A percentile compares a stretch with the other conserved stretches of the same genome.
Conservation (phyloP, 2,329 filamentous ascomycete genomes). For the Trichoderma atrobrunneum region DNA sequence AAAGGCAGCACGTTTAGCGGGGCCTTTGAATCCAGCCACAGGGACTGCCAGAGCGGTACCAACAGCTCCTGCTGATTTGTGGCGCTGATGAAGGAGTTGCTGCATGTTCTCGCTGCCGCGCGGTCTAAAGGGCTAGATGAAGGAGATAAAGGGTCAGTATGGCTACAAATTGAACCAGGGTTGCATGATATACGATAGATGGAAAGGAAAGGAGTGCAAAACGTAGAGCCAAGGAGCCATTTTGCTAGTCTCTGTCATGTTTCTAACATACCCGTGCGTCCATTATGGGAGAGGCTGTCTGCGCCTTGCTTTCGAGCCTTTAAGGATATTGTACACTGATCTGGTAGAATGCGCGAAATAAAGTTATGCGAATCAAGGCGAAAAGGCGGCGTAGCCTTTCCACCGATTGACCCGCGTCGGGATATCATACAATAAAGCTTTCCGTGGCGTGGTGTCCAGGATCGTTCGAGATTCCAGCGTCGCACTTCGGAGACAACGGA, state of each 20-base stretch:
- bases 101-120: conserved; percentile 55
- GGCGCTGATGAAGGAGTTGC: conserved; percentile 65
- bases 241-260: background rate
- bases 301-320: conserved; percentile 19
- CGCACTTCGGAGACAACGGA: conserved; percentile 10
- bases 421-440: conserved; percentile 21
- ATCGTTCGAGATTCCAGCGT: conserved; percentile 3
- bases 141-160: background rate
- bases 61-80: conserved; percentile 73
- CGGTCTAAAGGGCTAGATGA: conserved; percentile 39
- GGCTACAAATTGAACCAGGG: background rate
- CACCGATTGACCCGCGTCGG: conserved; percentile 14
- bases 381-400: conserved; percentile 15
- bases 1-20: conserved; percentile 74
- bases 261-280: conserved; percentile 35
- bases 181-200: background rate
- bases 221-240: background rate
- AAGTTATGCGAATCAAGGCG: conserved; percentile 15
- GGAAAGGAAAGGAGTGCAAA: background rate
- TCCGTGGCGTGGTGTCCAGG: conserved; percentile 1
- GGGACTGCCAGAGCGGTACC: conserved; percentile 28
- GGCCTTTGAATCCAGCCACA: conserved; percentile 35
- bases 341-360: conserved; percentile 26
- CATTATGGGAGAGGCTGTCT: conserved; percentile 29
- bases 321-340: conserved; percentile 21